phyloP scores from a whole-genome alignment of 163 green algal species.

The Trebouxiophyceae sp. region DNA sequence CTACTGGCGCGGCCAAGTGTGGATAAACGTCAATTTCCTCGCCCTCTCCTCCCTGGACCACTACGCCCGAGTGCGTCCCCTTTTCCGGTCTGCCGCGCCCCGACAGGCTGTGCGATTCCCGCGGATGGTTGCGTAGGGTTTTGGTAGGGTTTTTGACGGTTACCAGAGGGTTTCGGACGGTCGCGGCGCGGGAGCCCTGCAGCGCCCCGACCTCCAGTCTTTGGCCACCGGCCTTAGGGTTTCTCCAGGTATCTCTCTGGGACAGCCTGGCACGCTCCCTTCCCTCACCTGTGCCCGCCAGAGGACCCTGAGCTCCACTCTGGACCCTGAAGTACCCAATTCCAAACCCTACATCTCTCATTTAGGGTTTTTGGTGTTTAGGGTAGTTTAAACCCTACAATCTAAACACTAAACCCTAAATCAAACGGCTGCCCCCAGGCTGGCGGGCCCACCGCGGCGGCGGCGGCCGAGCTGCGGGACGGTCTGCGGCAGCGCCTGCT shows the following conservation, averaged over 20 bases:
- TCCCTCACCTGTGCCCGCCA: too few species aligned
- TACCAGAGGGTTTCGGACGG: too few species aligned
- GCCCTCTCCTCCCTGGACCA: slow-evolving; percentile 52
- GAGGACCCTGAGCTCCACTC: too few species aligned
- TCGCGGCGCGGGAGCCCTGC: slow-evolving; percentile 31
- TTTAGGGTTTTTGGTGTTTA: too few species aligned
- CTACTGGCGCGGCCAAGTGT: slow-evolving; percentile 89
- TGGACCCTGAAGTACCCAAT: too few species aligned
- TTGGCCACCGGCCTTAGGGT: slow-evolving; percentile 10
- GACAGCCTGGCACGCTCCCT: too few species aligned
- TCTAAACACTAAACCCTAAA: background rate
- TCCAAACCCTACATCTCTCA: too few species aligned
- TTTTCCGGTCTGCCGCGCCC: too few species aligned
- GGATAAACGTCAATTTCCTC: slow-evolving; percentile 92
- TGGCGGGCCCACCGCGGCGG: slow-evolving; percentile 29
- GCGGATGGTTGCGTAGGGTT: too few species aligned
- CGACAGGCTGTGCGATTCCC: too few species aligned
- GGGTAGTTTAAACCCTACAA: background rate
- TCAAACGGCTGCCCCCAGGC: background rate
- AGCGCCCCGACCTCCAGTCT: slow-evolving; percentile 41
- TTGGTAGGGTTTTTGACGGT: too few species aligned
- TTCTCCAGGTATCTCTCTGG: background rate
- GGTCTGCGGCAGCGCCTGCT: slow-evolving; percentile 58
- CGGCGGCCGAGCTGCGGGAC: slow-evolving; percentile 31
- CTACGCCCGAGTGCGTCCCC: slow-evolving; percentile 45